Evolutionary conservation across 78 protist species (phyloP), one percentile per base, ranked within the genome.

Genomic region (Isochrysis galbana): DNA sequence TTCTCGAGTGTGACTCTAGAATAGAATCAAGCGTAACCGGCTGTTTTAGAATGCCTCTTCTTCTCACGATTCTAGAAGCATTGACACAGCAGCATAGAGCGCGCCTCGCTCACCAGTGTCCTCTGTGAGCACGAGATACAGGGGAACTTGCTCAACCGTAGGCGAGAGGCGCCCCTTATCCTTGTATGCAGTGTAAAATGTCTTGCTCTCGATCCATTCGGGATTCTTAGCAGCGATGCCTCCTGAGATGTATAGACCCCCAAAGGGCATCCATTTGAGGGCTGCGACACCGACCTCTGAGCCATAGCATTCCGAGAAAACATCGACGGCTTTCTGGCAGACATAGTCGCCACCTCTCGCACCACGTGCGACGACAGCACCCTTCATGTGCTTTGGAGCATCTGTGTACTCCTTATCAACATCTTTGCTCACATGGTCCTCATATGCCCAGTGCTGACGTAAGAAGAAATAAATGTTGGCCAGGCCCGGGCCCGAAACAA

Each of bases 41-140:
- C n/a, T n/a, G n/a, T n/a, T n/a, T n/a, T n/a, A n/a, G n/a, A n/a
- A n/a, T n/a, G n/a, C n/a, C n/a, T n/a, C n/a, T n/a, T n/a, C n/a
- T n/a, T n/a, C n/a, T n/a, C n/a, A n/a, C n/a, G n/a, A n/a, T n/a
- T n/a, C n/a, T n/a, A n/a, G n/a, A n/a, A 51, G 29, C 61, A 51
- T 51, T 7, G 29, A 5, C 19, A 46, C 54, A 87, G 94, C 94
- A 2, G 44, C 70, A 42, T 67, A 41, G 47, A n/a, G 91, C 22
- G 92, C 94, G 67, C 92, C 92, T 14, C 94, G 91, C 78, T 42
- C 87, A 54, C 94, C 94, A 38, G 78, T 47, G 51, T 93, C 94
- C 39, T 89, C 94, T 5, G 51, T 21, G 41, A 44, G 74, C 32
- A 54, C 91, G 11, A 93, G 87, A 86, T 70, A 90, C 41, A 93